phyloP scores from a whole-genome alignment of 2,329 filamentous ascomycete genomes.

The Sclerotiophoma versabilis region DNA sequence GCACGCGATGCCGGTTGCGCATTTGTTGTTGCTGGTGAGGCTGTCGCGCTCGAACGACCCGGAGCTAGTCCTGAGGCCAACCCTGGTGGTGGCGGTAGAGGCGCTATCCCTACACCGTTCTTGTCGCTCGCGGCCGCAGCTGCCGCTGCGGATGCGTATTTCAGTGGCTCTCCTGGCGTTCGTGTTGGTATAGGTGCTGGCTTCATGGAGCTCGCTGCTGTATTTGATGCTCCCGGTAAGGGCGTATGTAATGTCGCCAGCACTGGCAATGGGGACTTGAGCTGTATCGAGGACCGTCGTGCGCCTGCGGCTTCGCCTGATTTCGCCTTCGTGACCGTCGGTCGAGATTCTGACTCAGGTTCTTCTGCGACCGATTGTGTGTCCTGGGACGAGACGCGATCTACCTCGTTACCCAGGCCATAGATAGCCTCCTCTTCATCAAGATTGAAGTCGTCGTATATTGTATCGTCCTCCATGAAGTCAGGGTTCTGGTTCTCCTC shows the following conservation, averaged over 20 bases:
- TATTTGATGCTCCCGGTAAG: constrained; percentile 66
- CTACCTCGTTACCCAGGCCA: constrained; percentile 80
- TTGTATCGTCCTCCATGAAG: constrained; percentile 90
- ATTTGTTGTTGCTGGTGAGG: constrained; percentile 57
- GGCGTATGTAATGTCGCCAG: constrained; percentile 87
- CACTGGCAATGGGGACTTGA: constrained; percentile 93
- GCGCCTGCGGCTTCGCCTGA: constrained; percentile 66
- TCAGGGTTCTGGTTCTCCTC: constrained; percentile 87
- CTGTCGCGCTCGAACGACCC: constrained; percentile 60
- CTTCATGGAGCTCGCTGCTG: constrained; percentile 77
- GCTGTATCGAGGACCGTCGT: constrained; percentile 82
- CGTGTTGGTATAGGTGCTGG: constrained; percentile 85
- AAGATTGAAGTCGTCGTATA: constrained; percentile 94
- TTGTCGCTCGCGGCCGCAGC: constrained; percentile 91
- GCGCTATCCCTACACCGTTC: constrained; percentile 87
- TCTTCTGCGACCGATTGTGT: constrained; percentile 92
- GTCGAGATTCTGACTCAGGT: constrained; percentile 64
- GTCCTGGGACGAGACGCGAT: constrained; percentile 94
- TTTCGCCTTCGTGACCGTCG: constrained; percentile 61
- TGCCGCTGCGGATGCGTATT: constrained; percentile 95
- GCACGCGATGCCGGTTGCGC: constrained; percentile 51
- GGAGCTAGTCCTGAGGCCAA: constrained; percentile 30
- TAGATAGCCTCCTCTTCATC: constrained; percentile 90
- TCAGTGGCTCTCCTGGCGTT: constrained; percentile 86
- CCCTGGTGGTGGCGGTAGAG: constrained; percentile 87